Base-by-base conservation (phyloP, 805 yeast species). In the Lachancea sp. region DNA sequence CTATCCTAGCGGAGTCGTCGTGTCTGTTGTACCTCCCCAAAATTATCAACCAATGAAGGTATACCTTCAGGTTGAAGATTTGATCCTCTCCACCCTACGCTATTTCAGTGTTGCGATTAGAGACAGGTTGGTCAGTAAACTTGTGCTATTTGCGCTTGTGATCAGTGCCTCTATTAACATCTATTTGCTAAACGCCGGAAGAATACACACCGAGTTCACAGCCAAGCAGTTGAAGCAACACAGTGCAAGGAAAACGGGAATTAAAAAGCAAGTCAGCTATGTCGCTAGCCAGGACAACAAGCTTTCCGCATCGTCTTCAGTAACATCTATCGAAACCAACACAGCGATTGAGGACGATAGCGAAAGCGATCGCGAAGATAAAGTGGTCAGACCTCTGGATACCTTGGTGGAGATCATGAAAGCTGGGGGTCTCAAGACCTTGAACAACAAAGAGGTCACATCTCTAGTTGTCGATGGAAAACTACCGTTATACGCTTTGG, bases 401-500 rank as follows among this genome's bases (percentile, higher is more conserved):
- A 87, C 84, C 49, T 73, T 87, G 47, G 70, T 73, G 38, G 72
- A 73, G 20, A 60, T 79, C 15, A 63, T 85, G 71, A 81, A 86
- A 59, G 79, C 77, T 1, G 97, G 97, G 16, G 71, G 79, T 19
- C 77, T 87, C 36, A 74, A 77, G 53, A 71, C 76, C 25, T 75
- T 93, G 52, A 69, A 68, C 45, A 77, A 93, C 63, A 81, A 77
- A 38, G 96, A 93, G 67, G 78, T 93, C 51, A 75, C 82, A 2
- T 65, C 76, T 2, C 75, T 93, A 46, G 90, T 83, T 30, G 72
- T 78, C 10, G 67, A 74, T 3, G 95, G 95, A 30, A 85, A 85
- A 59, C 69, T 93, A 50, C 98, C 99, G 30, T 69, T 93, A 45
- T 93, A 93, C 63, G 96, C 98, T 0, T 75, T 93, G 51, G 99